Conservation (phyloP, 2,329 filamentous ascomycete species). For the Diaporthe vexans region DNA sequence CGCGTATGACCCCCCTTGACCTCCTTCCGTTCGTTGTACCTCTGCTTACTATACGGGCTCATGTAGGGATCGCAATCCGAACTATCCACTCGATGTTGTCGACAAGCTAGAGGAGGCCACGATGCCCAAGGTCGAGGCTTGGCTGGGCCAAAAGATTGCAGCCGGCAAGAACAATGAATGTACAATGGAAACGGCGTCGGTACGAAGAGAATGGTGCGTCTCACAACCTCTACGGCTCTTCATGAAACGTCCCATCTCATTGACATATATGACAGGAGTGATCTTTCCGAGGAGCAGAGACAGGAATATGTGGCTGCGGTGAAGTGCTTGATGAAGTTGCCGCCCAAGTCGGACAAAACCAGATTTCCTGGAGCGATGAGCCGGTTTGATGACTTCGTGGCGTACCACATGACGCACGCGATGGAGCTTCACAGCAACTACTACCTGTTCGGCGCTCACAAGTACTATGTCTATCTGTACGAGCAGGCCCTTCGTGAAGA, state of each 20-base stretch:
- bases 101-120: constrained; percentile 48
- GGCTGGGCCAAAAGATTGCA: constrained; percentile 46
- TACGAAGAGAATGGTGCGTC: constrained; percentile 8
- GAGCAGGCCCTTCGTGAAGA: constrained; percentile 53
- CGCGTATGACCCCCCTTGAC: background rate
- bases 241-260: background rate
- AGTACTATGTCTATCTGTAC: constrained; percentile 50
- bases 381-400: constrained; percentile 52
- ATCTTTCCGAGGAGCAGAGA: constrained; percentile 45
- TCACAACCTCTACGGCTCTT: background rate
- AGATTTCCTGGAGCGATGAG: constrained; percentile 47
- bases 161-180: constrained; percentile 13
- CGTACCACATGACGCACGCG: constrained; percentile 50
- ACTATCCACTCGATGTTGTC: constrained; percentile 48
- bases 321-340: constrained; percentile 48
- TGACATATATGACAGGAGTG: constrained; percentile 27
- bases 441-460: constrained; percentile 49
- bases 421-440: constrained; percentile 41
- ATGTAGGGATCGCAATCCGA: constrained; percentile 43
- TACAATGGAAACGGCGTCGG: background rate
- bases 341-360: constrained; percentile 44
- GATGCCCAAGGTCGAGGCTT: constrained; percentile 48
- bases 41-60: background rate
- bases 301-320: constrained; percentile 48
- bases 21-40: no score